phyloP scores from a whole-genome alignment of 1,284 basidiomycete species.

The Leccinum pachyderme region DNA sequence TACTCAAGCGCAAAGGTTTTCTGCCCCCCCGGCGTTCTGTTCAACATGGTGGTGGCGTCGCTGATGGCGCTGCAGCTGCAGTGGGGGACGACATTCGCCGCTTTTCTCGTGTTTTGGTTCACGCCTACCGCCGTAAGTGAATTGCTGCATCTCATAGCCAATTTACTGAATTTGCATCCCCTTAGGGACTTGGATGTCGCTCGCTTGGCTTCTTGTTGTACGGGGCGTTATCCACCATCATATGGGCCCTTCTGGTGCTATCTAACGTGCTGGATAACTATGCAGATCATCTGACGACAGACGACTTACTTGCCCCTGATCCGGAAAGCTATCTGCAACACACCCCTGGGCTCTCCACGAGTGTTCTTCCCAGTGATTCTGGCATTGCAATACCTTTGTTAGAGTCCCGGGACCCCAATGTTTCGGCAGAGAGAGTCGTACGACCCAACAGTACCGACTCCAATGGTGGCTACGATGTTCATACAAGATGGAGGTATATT shows the following conservation, averaged over 20 bases:
- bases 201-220: slow-evolving; percentile 40
- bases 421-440: background rate
- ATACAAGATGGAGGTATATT: background rate
- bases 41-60: slow-evolving; percentile 37
- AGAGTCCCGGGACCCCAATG: background rate
- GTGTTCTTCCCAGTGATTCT: background rate
- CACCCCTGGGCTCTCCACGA: too few species aligned
- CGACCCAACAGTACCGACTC: background rate
- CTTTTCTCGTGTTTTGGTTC: slow-evolving; percentile 35
- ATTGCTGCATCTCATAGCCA: background rate
- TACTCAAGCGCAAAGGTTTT: slow-evolving; percentile 4
- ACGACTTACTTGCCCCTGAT: background rate
- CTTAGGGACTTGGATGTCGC: slow-evolving; percentile 40
- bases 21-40: slow-evolving; percentile 31
- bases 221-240: slow-evolving; percentile 34
- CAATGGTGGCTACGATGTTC: background rate
- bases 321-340: too few species aligned
- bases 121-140: slow-evolving; percentile 38
- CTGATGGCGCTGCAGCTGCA: slow-evolving; percentile 35
- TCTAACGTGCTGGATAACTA: slow-evolving; percentile 40
- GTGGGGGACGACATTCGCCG: slow-evolving; percentile 40
- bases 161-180: background rate
- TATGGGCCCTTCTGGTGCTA: slow-evolving; percentile 38
- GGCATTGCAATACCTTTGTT: background rate
- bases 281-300: slow-evolving; percentile 9